Percentiles rank a stretch among this genome's conserved stretches.
phyloP scores from a whole-genome alignment of 2,329 filamentous ascomycete genomes.

The Xylaria sp. region DNA sequence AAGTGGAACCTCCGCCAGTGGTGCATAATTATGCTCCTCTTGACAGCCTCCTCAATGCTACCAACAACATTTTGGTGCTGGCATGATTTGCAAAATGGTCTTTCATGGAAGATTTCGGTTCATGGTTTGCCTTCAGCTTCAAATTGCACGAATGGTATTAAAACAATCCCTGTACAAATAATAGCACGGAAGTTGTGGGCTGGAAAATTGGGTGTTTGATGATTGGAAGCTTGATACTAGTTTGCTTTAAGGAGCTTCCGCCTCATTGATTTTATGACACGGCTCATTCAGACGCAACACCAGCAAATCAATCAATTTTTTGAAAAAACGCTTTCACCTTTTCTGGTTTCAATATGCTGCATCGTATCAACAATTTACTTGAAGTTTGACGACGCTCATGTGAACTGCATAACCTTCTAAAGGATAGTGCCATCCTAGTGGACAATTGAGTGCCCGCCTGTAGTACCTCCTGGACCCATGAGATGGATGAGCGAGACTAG shows the following conservation, averaged over 20 bases:
- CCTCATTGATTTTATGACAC: slow-evolving; percentile 16
- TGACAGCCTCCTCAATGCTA: slow-evolving; percentile 35
- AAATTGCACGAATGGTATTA: slow-evolving; percentile 12
- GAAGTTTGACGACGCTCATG: neutral
- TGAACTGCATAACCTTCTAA: neutral
- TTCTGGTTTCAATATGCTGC: neutral
- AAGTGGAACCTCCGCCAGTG: slow-evolving; percentile 52
- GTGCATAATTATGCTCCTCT: slow-evolving; percentile 44
- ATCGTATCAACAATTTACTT: neutral
- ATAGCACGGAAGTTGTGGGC: neutral
- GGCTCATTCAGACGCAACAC: slow-evolving; percentile 19
- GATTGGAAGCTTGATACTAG: slow-evolving; percentile 10
- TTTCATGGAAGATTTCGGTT: neutral
- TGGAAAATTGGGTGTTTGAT: slow-evolving; percentile 5
- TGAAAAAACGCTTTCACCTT: neutral
- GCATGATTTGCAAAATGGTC: slow-evolving; percentile 32
- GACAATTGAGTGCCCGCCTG: neutral
- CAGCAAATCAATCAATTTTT: neutral
- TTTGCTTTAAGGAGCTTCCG: slow-evolving; percentile 15
- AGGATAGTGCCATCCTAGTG: neutral
- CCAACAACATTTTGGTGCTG: slow-evolving; percentile 43
- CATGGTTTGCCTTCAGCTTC: neutral
- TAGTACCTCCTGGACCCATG: neutral
- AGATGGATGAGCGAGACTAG: neutral
- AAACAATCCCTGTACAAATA: slow-evolving; percentile 16